Base-by-base conservation (phyloP, 2,329 filamentous ascomycete species). In the Cytospora piceicola region DNA sequence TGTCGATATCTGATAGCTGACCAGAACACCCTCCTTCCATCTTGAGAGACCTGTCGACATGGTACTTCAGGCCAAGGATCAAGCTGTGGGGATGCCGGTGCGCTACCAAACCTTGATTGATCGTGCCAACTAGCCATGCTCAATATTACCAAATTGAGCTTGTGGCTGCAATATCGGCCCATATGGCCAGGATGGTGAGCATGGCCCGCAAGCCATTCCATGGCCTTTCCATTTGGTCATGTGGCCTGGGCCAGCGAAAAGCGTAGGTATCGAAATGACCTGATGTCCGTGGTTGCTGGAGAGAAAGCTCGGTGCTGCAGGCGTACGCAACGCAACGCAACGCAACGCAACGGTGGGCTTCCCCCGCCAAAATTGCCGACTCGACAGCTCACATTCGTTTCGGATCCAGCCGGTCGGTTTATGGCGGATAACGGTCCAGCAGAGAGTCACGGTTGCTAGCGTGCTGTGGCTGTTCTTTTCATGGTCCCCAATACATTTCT, bases 311-410 rank as follows among this genome's bases (percentile, higher is more conserved):
- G 15, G 15, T 42, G 58, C 51, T 57, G 63, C 30, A 51, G 29
- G 30, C 29, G 17, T 22, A 57, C 42, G 39, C 57, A 57, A 29
- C 24, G 17, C n/a, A n/a, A n/a, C n/a, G n/a, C n/a, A n/a, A n/a
- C n/a, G n/a, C n/a, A n/a, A n/a, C n/a, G n/a, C n/a, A n/a, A n/a
- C n/a, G n/a, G n/a, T n/a, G n/a, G n/a, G n/a, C 34, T 17, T n/a
- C 34, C 58, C 22, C 36, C 36, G 42, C 63, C 54, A 49, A 63
- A 54, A 66, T 66, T 46, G 27, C 64, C 64, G 64, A 66, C 58
- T 63, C 64, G 64, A 66, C 54, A 63, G 64, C 64, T 66, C 64
- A 63, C 64, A 63, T 53, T 61, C 27, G 46, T 36, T 36, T 63
- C 61, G 32, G 61, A 54, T 42, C 53, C 29, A 36, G 51, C 58